Conservation (phyloP, 108 stramenopile genomes). For the Nitzschia sp. region DNA sequence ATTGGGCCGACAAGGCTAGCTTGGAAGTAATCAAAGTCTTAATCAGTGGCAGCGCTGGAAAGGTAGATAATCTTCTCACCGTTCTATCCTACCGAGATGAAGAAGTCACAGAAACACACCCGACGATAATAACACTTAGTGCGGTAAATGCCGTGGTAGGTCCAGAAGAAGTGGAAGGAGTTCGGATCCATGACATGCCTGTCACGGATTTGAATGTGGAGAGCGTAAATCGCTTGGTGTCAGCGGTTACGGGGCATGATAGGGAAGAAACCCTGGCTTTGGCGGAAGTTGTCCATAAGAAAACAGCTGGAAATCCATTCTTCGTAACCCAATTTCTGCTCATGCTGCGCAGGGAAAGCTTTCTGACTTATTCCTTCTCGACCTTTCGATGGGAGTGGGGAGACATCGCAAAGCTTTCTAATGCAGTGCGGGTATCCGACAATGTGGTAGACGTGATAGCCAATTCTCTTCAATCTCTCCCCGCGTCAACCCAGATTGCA, state of each 20-base stretch:
- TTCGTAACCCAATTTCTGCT: constrained; percentile 52
- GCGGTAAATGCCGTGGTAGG: not conserved
- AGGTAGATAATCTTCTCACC: constrained; percentile 6
- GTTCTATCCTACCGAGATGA: constrained; percentile 22
- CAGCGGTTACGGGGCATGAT: constrained; percentile 16
- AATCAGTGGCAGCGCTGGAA: constrained; percentile 1
- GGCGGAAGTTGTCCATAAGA: constrained; percentile 44
- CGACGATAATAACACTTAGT: not conserved
- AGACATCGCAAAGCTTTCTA: constrained; percentile 24
- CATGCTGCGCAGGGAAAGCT: constrained; percentile 31
- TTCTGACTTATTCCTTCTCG: constrained; percentile 42
- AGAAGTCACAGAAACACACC: constrained; percentile 8
- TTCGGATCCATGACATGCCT: constrained; percentile 8
- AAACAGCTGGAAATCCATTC: constrained; percentile 67
- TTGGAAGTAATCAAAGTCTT: constrained; percentile 28
- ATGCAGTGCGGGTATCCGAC: constrained; percentile 38
- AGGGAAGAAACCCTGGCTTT: constrained; percentile 20
- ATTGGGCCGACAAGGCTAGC: constrained; percentile 48
- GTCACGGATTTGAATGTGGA: constrained; percentile 20
- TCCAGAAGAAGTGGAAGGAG: not conserved
- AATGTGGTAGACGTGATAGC: constrained; percentile 54
- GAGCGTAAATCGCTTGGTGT: constrained; percentile 37
- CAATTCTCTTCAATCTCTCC: constrained; percentile 30
- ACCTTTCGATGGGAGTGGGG: constrained; percentile 56
- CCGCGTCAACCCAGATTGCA: constrained; percentile 5